Percentiles rank a stretch among this genome's conserved stretches.
These are phyloP conservation scores for Phytophthora ramorum DNA, from an alignment of 352 stramenopile genomes.

Conservation along the genomic window DNA sequence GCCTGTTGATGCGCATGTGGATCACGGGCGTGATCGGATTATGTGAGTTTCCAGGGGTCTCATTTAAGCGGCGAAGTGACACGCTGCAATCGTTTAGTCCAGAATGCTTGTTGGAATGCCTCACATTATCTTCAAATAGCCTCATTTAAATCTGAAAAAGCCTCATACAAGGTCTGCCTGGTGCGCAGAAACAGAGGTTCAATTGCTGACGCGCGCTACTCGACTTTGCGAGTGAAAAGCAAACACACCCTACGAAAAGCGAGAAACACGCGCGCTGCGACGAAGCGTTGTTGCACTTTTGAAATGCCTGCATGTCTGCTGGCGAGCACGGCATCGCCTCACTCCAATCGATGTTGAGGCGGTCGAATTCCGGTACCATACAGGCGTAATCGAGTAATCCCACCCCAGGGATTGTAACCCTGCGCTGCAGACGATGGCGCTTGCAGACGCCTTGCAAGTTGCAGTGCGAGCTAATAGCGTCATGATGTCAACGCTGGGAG, in stretches of 20 bases:
- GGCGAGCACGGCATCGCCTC: too few relatives aligned
- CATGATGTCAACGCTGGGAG: conserved; percentile 8
- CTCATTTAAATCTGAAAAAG: conserved; percentile 2
- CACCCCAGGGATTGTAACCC: too few relatives aligned
- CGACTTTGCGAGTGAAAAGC: conserved; percentile 19
- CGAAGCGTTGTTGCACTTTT: conserved; percentile 8
- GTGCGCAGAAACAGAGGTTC: not conserved
- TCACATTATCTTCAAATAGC: not conserved
- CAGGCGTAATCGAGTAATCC: not conserved
- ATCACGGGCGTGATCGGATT: conserved; percentile 10
- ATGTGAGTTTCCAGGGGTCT: not conserved
- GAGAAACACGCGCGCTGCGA: conserved; percentile 26
- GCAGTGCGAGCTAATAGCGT: not conserved
- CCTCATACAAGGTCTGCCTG: conserved; percentile 1
- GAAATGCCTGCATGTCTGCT: not conserved
- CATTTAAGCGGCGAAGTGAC: not conserved
- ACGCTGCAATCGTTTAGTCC: not conserved
- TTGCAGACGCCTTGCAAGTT: not conserved
- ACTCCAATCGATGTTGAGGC: too few relatives aligned
- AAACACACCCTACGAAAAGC: conserved; percentile 8
- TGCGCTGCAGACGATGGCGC: too few relatives aligned
- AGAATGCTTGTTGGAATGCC: not conserved
- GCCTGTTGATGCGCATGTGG: conserved; percentile 22
- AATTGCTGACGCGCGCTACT: conserved; percentile 17
- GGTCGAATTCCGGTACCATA: not conserved